These are phyloP conservation scores for Rubia occidens DNA, from an alignment of 305 asterid genomes.

Conservation along the genomic window DNA sequence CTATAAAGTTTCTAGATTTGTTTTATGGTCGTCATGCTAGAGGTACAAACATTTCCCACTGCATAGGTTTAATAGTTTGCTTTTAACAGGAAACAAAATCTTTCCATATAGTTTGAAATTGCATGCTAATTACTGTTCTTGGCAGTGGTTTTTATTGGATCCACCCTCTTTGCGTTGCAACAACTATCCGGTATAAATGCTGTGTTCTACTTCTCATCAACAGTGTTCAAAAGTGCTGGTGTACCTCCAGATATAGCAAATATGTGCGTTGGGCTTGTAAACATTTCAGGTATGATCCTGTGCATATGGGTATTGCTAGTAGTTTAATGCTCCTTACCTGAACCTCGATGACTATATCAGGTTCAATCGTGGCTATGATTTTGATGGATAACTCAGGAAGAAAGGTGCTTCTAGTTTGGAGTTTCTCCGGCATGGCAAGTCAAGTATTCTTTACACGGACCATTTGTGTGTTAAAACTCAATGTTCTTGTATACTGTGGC, in stretches of 20 bases:
- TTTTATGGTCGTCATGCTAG: conserved; percentile 56
- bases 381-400: conserved; percentile 92
- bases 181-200: conserved; percentile 96
- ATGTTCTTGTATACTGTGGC: not conserved
- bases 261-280: conserved; percentile 64
- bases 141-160: conserved; percentile 79
- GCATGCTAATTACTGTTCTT: conserved; percentile 19
- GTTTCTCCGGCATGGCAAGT: conserved; percentile 95
- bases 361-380: conserved; percentile 73
- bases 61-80: conserved; percentile 10
- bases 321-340: conserved; percentile 9
- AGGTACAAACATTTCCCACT: conserved; percentile 32
- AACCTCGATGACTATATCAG: conserved; percentile 28
- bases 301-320: conserved; percentile 11
- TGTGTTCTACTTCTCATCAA: conserved; percentile 85
- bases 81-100: not conserved
- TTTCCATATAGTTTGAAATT: conserved; percentile 1
- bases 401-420: conserved; percentile 71
- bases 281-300: conserved; percentile 49
- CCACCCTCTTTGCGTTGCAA: conserved; percentile 72
- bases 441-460: conserved; percentile 23
- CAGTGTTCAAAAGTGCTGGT: conserved; percentile 77
- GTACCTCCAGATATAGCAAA: conserved; percentile 78
- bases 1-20: conserved; percentile 56
- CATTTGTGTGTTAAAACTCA: conserved; percentile 12